phyloP scores from a whole-genome alignment of 805 yeast species.

The Lipomyces oligophaga region DNA sequence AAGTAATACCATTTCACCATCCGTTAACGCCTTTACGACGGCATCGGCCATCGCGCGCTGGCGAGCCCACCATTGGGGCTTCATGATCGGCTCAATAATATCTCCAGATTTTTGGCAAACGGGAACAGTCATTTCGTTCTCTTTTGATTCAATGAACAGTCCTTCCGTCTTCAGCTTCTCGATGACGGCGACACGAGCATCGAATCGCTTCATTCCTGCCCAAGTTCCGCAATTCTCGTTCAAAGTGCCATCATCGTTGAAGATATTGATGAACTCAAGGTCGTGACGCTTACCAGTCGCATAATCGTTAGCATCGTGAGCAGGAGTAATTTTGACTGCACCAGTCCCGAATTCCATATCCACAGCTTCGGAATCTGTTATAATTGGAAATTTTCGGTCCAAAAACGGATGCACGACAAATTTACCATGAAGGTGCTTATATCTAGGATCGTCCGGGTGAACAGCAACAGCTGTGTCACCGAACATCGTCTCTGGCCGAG shows the following conservation, averaged over 20 bases:
- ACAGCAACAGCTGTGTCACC: constrained; percentile 99
- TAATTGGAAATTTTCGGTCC: constrained; percentile 78
- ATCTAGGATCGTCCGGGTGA: constrained; percentile 91
- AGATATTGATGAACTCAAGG: constrained; percentile 81
- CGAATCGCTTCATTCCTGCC: constrained; percentile 87
- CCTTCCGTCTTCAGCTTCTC: constrained; percentile 72
- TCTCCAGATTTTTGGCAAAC: constrained; percentile 95
- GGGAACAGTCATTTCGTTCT: constrained; percentile 95
- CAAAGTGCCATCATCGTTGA: constrained; percentile 86
- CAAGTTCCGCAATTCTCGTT: constrained; percentile 93
- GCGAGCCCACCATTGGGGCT: constrained; percentile 99
- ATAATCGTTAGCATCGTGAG: constrained; percentile 97
- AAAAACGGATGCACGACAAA: constrained; percentile 86
- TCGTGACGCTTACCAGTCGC: constrained; percentile 90
- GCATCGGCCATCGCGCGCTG: constrained; percentile 84
- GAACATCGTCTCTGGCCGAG: constrained; percentile 97
- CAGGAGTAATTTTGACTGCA: constrained; percentile 98
- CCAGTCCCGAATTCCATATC: constrained; percentile 99
- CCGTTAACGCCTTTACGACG: constrained; percentile 79
- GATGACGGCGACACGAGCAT: constrained; percentile 82
- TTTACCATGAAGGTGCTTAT: constrained; percentile 92
- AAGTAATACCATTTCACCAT: constrained; percentile 72
- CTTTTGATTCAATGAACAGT: constrained; percentile 76
- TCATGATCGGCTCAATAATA: constrained; percentile 89
- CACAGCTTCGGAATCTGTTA: constrained; percentile 88